A percentile compares a stretch with the other conserved stretches of the same genome.
These are phyloP conservation scores for Datura wrightii DNA, from an alignment of 257 asterid species.

Conservation along the genomic window DNA sequence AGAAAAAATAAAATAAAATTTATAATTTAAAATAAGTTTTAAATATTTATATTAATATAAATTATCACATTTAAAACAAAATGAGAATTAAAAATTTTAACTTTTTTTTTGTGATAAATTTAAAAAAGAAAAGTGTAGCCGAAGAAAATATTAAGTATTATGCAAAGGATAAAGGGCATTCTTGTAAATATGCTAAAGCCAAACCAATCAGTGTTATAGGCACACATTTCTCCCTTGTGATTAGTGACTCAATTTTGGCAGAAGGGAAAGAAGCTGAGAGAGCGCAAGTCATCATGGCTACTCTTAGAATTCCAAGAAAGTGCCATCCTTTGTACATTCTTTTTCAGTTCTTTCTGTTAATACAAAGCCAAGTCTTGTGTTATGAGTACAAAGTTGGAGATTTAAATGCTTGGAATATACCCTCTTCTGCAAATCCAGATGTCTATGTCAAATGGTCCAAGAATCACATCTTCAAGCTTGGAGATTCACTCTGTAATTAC, in stretches of 20 bases:
- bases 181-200: background rate
- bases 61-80: too few relatives aligned
- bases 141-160: background rate
- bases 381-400: constrained; percentile 75
- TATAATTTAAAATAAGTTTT: too few relatives aligned
- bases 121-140: too few relatives aligned
- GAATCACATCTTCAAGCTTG: constrained; percentile 57
- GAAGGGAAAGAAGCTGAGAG: background rate
- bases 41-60: too few relatives aligned
- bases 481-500: constrained; percentile 81
- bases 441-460: constrained; percentile 74
- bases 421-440: constrained; percentile 63
- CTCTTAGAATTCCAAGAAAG: constrained; percentile 38
- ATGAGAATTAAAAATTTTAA: too few relatives aligned
- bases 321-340: constrained; percentile 43
- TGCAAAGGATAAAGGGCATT: background rate
- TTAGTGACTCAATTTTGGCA: constrained; percentile 12
- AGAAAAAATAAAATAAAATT: too few relatives aligned
- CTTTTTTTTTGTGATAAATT: too few relatives aligned
- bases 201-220: background rate
- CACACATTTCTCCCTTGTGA: background rate
- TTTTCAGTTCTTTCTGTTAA: constrained; percentile 46
- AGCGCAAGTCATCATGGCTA: constrained; percentile 44
- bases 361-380: constrained; percentile 50
- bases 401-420: constrained; percentile 73